phyloP scores from a whole-genome alignment of 2,329 filamentous ascomycete species.

The Phyllosticta paracitricarpa region DNA sequence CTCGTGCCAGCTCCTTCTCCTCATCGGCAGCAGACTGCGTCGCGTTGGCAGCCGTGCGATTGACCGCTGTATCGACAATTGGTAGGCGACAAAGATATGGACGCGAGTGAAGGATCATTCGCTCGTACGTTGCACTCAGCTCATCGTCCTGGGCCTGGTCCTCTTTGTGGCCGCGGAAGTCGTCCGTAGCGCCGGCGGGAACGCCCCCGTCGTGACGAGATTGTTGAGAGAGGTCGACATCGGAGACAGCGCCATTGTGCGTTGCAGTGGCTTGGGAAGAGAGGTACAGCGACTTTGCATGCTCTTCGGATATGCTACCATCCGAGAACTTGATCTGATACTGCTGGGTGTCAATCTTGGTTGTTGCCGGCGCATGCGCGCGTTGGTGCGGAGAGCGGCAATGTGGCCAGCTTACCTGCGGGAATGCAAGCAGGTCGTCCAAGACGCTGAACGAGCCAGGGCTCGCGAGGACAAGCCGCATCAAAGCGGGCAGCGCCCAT shows the following conservation, averaged over 20 bases:
- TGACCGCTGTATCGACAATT: conserved; percentile 46
- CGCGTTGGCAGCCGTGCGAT: conserved; percentile 20
- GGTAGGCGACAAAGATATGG: conserved; percentile 82
- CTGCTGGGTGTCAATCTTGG: conserved; percentile 33
- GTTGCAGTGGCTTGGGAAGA: neutral
- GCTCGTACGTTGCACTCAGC: conserved; percentile 50
- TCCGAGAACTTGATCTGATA: conserved; percentile 73
- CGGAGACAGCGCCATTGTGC: neutral
- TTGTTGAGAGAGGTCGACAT: conserved; percentile 5
- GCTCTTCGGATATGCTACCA: conserved; percentile 58
- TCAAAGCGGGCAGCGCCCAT: conserved; percentile 37
- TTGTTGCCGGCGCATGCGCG: neutral
- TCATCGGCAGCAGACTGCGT: conserved; percentile 63
- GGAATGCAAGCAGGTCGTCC: conserved; percentile 78
- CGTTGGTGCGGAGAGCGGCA: neutral
- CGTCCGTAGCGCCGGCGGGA: neutral
- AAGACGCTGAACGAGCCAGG: conserved; percentile 69
- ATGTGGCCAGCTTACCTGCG: conserved; percentile 52
- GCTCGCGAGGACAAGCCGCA: conserved; percentile 41
- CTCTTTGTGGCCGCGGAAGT: neutral
- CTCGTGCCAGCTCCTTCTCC: conserved; percentile 67
- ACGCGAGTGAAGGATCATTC: conserved; percentile 59
- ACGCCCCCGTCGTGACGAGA: neutral
- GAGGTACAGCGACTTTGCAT: conserved; percentile 44
- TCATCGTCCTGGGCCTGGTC: conserved; percentile 13